Conservation (phyloP, 371 early-diverging fungal genomes). For the Actinomortierella ambigua region DNA sequence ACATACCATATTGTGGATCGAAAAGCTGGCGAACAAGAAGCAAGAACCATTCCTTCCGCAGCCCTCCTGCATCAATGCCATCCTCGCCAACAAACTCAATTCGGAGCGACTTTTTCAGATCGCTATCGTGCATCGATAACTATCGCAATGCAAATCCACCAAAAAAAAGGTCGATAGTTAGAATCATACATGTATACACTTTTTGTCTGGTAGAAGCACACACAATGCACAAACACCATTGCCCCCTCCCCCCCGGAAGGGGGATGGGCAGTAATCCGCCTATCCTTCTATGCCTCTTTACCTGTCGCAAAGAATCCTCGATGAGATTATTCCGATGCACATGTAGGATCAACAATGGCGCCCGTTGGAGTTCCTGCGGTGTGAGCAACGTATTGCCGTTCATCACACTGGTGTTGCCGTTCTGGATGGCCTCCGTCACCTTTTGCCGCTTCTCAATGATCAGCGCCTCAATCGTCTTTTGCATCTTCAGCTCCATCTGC, state of each 20-base stretch:
- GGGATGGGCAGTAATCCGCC: neutral
- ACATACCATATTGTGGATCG: constrained; percentile 86
- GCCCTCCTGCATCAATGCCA: constrained; percentile 95
- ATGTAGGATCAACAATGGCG: constrained; percentile 79
- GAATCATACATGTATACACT: neutral
- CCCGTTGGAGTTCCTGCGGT: constrained; percentile 64
- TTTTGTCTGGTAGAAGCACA: neutral
- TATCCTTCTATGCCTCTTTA: constrained; percentile 10
- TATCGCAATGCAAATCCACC: constrained; percentile 23
- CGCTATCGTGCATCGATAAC: constrained; percentile 70
- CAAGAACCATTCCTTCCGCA: constrained; percentile 96
- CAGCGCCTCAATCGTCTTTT: constrained; percentile 38
- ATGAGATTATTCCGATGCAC: constrained; percentile 86
- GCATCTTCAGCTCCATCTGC: constrained; percentile 83
- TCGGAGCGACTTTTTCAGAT: constrained; percentile 85
- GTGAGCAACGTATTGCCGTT: constrained; percentile 14
- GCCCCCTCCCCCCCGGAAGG: neutral
- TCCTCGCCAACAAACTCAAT: constrained; percentile 90
- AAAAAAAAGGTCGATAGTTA: neutral
- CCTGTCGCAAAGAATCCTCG: constrained; percentile 82
- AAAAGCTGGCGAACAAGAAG: constrained; percentile 89
- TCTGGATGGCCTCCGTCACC: constrained; percentile 10
- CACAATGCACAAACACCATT: neutral
- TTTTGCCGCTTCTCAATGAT: constrained; percentile 25
- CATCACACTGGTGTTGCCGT: constrained; percentile 11